phyloP scores from a whole-genome alignment of 1,284 basidiomycete species.

The Pholiota adiposa region DNA sequence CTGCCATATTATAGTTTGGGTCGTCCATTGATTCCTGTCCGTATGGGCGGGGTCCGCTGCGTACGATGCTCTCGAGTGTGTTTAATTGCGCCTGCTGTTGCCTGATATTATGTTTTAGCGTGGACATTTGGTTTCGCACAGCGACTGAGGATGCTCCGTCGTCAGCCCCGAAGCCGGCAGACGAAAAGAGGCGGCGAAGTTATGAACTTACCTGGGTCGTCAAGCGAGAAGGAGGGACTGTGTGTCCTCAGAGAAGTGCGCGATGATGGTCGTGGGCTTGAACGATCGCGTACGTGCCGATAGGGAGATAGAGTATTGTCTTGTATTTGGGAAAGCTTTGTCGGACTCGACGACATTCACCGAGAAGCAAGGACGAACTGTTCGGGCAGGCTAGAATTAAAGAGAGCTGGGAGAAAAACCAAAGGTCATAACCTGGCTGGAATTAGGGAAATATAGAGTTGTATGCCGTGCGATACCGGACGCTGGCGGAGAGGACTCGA shows the following conservation, averaged over 20 bases:
- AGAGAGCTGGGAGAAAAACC: background rate
- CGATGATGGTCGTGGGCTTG: constrained; percentile 62
- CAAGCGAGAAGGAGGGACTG: constrained; percentile 55
- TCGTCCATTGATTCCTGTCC: constrained; percentile 40
- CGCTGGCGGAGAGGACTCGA: background rate
- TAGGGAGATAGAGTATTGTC: constrained; percentile 33
- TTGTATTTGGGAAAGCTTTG: constrained; percentile 22
- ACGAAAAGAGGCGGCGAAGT: background rate
- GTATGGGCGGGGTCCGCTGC: constrained; percentile 64
- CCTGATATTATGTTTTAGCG: constrained; percentile 75
- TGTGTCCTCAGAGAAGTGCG: constrained; percentile 55
- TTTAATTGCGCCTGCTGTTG: constrained; percentile 77
- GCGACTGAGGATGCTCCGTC: constrained; percentile 50
- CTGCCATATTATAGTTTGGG: constrained; percentile 37
- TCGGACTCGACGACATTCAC: constrained; percentile 42
- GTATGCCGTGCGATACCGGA: background rate
- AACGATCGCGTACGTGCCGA: constrained; percentile 37
- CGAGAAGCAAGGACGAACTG: constrained; percentile 5
- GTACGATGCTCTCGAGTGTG: constrained; percentile 64
- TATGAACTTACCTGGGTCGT: constrained; percentile 58
- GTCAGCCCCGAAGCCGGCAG: constrained; percentile 7
- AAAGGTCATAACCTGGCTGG: background rate
- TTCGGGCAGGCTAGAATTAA: background rate
- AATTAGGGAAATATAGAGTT: background rate
- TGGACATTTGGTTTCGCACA: constrained; percentile 74